Percentiles rank a stretch among this genome's conserved stretches.
Conservation (phyloP, 768 basidiomycete species). For the Tubosaeta sp. region DNA sequence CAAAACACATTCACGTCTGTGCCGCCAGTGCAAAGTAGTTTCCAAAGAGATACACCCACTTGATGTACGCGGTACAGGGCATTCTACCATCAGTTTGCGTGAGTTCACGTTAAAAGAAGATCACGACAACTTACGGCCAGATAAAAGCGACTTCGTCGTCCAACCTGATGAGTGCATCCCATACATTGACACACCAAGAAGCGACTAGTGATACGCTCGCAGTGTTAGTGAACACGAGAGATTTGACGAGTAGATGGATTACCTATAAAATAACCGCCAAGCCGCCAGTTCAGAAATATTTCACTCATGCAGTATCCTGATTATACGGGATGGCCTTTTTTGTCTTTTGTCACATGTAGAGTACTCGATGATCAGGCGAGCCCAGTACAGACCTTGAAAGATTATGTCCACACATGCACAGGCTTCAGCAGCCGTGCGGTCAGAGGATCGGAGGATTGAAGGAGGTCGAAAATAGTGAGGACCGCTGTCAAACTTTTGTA, state of each 20-base stretch:
- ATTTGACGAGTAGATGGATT: neutral
- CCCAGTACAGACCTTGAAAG: neutral
- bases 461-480: neutral
- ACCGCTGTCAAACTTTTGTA: neutral
- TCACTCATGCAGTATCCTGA: constrained; percentile 1
- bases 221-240: too few relatives aligned
- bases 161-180: constrained; percentile 18
- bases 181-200: constrained; percentile 8
- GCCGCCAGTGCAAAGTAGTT: constrained; percentile 16
- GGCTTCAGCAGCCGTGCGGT: neutral
- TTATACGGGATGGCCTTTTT: neutral
- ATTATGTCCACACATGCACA: neutral
- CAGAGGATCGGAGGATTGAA: neutral
- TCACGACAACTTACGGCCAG: constrained; percentile 19
- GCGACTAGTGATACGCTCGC: constrained; percentile 2
- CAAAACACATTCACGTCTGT: constrained; percentile 12
- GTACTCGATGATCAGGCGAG: neutral
- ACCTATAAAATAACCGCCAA: neutral
- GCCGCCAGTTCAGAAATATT: neutral
- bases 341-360: neutral
- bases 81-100: constrained; percentile 8
- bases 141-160: constrained; percentile 19
- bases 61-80: constrained; percentile 11
- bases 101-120: neutral
- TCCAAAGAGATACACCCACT: constrained; percentile 27